A percentile compares a stretch with the other conserved stretches of the same genome.
Evolutionary conservation across 2,329 filamentous ascomycete genomes (phyloP).

Genomic region (Botrytis cinerea): DNA sequence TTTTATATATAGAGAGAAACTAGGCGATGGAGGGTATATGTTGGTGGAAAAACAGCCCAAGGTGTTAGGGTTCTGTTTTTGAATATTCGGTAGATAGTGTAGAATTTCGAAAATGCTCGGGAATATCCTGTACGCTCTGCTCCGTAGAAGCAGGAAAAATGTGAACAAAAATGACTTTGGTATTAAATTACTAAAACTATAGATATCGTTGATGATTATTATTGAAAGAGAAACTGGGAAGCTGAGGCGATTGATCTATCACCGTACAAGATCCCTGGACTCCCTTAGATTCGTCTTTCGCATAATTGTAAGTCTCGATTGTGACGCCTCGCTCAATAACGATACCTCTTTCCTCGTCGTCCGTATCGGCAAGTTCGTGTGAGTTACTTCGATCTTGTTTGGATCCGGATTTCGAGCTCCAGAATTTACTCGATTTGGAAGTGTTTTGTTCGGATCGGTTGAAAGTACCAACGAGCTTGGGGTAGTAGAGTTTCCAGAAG

Average conservation of each 20-base stretch:
- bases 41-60: neutral
- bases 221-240: neutral
- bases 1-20: neutral
- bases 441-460: neutral
- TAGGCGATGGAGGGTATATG: neutral
- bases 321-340: neutral
- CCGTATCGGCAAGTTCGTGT: neutral
- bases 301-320: neutral
- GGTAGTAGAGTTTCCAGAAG: conserved; percentile 10
- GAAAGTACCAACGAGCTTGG: neutral
- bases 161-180: neutral
- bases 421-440: neutral
- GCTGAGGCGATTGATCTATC: neutral
- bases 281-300: neutral
- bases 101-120: too few relatives aligned
- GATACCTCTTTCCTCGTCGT: neutral
- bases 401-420: neutral
- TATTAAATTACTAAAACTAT: neutral
- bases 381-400: neutral
- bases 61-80: neutral
- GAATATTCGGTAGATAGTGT: neutral
- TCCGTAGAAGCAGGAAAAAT: neutral
- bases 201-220: neutral
- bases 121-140: neutral
- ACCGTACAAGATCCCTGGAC: neutral